Evolutionary conservation across 1,284 basidiomycete species (phyloP), one percentile per base, ranked within the genome.

Genomic region (Trametes pubescens): DNA sequence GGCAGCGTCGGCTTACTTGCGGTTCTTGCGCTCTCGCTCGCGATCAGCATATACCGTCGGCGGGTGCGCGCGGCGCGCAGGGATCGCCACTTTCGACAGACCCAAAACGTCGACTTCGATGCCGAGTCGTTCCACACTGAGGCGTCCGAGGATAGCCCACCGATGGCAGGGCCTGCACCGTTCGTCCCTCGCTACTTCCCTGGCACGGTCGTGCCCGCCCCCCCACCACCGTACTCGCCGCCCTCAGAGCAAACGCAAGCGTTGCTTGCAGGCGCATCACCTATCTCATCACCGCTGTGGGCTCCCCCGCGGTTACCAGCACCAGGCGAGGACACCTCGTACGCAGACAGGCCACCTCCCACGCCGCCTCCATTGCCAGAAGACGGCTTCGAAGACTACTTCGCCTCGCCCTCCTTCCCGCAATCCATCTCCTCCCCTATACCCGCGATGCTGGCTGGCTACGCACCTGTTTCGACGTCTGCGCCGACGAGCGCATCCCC

Each of bases 181-280:
- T 86, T 86, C 72, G 74, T 84, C 26, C 84, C 84, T 69, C 80
- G 83, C 68, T 86, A 81, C 72, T 86, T 86, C 79, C 84, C 83
- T 47, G 82, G 82, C 13, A 82, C 81, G 0, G 71, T 79, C 40
- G 74, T 79, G 43, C 76, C 78, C 35, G 67, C 77, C 18, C 78
- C 80, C 6, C 81, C 82, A n/a, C 80, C 81, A 29, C 70, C 72
- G 18, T 74, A 74, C 60, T 64, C 69, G 14, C 69, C 71, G 7
- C 65, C 67, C 10, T 62, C 61, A 40, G 69, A 71, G 24, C 61
- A 57, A 26, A 71, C 69, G 34, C 68, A 57, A 16, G 63, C 71
- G n/a, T 58, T 73, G 29, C 65, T 74, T 11, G 59, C 68, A 9
- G 68, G 70, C 24, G 57, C 59, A 18, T 65, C 64, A 4, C 69